Conservation (phyloP, 2,329 filamentous ascomycete species). For the Colletotrichum truncatum region DNA sequence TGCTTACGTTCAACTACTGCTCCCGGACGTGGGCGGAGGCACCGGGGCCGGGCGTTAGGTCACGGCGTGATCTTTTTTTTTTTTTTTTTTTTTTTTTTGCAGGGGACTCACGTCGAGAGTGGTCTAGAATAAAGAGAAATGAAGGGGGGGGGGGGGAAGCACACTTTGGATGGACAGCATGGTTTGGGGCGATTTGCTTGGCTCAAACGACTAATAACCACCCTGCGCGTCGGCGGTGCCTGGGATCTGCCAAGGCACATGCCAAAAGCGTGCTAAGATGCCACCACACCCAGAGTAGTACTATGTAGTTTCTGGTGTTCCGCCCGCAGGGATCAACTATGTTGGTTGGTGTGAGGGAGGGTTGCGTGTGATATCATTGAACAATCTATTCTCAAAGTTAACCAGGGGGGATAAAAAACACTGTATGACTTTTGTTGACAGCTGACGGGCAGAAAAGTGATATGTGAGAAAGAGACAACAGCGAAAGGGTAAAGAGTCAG, state of each 20-base stretch:
- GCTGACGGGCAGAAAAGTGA: not conserved
- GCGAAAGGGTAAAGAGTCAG: not conserved
- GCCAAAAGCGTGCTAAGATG: not conserved
- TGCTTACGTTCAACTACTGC: not conserved
- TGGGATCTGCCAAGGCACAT: conserved; percentile 1
- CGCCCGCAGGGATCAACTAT: conserved; percentile 14
- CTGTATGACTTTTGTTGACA: not conserved
- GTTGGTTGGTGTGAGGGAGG: not conserved
- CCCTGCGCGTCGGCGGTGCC: conserved; percentile 2
- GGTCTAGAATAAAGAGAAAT: no score
- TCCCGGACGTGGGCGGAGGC: not conserved
- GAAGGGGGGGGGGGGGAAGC: not conserved
- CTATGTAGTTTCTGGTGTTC: not conserved
- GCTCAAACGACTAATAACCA: conserved; percentile 10
- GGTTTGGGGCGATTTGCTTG: conserved; percentile 9
- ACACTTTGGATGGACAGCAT: not conserved
- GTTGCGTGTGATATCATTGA: conserved; percentile 16
- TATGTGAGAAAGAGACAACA: not conserved
- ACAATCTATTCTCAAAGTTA: not conserved
- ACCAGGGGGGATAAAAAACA: no score
- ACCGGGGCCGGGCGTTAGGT: no score
- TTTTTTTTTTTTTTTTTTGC: no score
- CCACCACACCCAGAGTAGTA: conserved; percentile 1
- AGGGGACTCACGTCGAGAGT: no score
- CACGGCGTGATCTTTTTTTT: no score